A percentile compares a stretch with the other conserved stretches of the same genome.
Conservation (phyloP, 116 monocot species). For the Iris pallida region DNA sequence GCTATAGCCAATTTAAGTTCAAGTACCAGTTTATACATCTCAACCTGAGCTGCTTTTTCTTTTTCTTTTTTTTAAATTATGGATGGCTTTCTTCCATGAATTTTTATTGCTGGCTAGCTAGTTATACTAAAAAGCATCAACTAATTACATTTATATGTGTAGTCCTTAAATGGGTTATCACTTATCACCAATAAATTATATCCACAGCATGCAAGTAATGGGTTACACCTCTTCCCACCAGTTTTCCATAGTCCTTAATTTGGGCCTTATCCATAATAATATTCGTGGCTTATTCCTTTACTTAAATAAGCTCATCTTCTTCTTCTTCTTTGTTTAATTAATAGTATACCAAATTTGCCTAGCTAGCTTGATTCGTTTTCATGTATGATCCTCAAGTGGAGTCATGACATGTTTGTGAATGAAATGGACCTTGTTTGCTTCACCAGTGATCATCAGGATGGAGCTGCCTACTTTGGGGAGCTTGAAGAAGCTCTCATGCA, state of each 20-base stretch:
- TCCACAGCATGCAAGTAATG: constrained; percentile 9
- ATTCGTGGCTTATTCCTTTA: constrained; percentile 1
- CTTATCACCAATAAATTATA: neutral
- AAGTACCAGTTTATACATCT: neutral
- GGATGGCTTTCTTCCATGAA: neutral
- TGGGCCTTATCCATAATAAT: constrained; percentile 10
- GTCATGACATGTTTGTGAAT: neutral
- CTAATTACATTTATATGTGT: neutral
- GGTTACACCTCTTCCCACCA: constrained; percentile 27
- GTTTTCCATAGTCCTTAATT: constrained; percentile 9
- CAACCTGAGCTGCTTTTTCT: neutral
- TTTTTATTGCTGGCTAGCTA: neutral
- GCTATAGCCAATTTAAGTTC: neutral
- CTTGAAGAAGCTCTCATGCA: constrained; percentile 42
- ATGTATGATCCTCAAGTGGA: neutral
- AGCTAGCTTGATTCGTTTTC: neutral
- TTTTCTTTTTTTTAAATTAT: neutral
- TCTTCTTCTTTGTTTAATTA: neutral
- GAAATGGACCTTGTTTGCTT: constrained; percentile 8
- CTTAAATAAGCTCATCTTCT: neutral
- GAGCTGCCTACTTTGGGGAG: constrained; percentile 31
- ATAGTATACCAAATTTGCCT: no score
- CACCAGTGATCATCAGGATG: constrained; percentile 34
- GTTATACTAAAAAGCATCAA: neutral
- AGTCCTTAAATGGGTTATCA: no score